Base-by-base conservation (phyloP, 164 flowering plant genomes). In the Protea cynaroides region DNA sequence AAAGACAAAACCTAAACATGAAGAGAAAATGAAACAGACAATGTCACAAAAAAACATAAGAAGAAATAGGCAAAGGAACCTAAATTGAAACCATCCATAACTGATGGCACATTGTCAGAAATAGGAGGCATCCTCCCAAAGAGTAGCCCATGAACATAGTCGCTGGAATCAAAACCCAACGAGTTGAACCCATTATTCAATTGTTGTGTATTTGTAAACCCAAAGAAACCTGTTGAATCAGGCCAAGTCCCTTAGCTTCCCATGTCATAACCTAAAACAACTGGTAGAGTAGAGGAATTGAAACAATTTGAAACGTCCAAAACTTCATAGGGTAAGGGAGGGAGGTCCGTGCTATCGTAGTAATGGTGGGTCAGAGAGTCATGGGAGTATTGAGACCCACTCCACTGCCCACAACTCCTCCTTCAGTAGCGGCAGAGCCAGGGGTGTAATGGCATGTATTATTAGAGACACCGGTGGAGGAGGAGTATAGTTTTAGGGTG, bases 91-190 rank as follows among this genome's bases (percentile, higher is more conserved):
- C 52, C 52, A 49, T 49, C 52, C 2, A 19, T 15, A 12, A 49
- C 52, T 0, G 52, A 49, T 18, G 52, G 18, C 52, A 18, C 19
- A 4, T 4, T 18, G 15, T 49, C 84, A 0, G 79, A 75, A 58
- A 72, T 79, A 1, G 52, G 52, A 3, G 52, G 52, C 52, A 49
- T 49, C 52, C 19, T 15, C 19, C 52, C 52, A 50, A 77, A 81
- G 44, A 81, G 75, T 17, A 82, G 82, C 52, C 85, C 75, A 61
- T 81, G 81, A 37, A 77, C 73, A 53, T 64, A 81, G 65, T 73
- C 71, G 7, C 52, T 51, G 7, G 77, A 63, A 34, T 76, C 78
- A 34, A 70, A 78, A 22, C 75, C 79, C 37, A n/a, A n/a, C n/a
- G n/a, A n/a, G 1, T 2, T 5, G 34, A 51, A 59, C 59, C 64